A percentile compares a stretch with the other conserved stretches of the same genome.
Evolutionary conservation across 139 green algal genomes (phyloP).

Genomic region (Axilococcus clingmanii): DNA sequence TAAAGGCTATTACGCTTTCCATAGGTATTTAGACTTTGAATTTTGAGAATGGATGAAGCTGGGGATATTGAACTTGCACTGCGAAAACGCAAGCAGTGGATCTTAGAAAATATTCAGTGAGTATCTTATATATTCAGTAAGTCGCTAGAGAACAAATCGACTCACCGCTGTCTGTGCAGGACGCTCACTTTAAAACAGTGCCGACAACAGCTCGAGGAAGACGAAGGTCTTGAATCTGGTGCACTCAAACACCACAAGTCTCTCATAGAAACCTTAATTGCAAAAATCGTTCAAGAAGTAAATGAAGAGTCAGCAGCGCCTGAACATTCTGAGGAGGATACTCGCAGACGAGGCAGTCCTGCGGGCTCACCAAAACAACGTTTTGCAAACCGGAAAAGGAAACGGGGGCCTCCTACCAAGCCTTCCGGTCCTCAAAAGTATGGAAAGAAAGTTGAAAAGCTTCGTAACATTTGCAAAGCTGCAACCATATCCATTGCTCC

Average conservation of each 20-base stretch:
- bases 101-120: constrained; percentile 23
- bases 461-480: constrained; percentile 15
- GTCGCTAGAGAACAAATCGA: background rate
- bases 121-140: constrained; percentile 7
- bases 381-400: background rate
- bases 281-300: too few species aligned
- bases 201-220: constrained; percentile 12
- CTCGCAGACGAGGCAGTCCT: too few species aligned
- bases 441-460: constrained; percentile 8
- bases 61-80: too few species aligned
- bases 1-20: too few species aligned
- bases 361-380: background rate
- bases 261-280: constrained; percentile 2
- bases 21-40: too few species aligned
- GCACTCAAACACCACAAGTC: constrained; percentile 23
- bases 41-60: too few species aligned
- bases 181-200: constrained; percentile 12
- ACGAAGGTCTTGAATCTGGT: constrained; percentile 18
- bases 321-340: background rate
- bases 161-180: background rate
- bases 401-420: background rate
- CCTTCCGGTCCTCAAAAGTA: constrained; percentile 1
- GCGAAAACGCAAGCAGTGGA: background rate
- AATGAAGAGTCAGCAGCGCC: too few species aligned
- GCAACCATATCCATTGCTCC: constrained; percentile 26